Base-by-base conservation (phyloP, 2,329 filamentous ascomycete species). In the Alternaria metachromatica region DNA sequence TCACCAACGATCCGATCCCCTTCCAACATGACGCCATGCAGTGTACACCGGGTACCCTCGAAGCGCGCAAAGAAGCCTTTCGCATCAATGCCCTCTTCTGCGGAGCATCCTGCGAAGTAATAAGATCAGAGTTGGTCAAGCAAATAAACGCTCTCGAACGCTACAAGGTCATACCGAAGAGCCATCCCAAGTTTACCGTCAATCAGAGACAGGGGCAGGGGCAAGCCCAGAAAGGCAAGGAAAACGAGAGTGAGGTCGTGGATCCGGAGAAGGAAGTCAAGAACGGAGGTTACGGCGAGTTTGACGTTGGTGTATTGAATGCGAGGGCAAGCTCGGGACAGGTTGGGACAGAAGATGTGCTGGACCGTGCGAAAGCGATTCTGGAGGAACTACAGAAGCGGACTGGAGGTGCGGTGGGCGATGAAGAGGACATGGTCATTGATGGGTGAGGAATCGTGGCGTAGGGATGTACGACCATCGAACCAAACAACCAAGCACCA, bases 261-360 rank as follows among this genome's bases (percentile, higher is more conserved):
- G 72, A 77, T 49, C 62, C 69, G 3, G 73, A 77, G 51, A 72
- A 65, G 6, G 65, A 63, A 7, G 74, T 80, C 11, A 82, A 76
- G 56, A 85, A 85, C 68, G 82, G 81, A 12, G 84, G 84, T 8
- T 69, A 85, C 48, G 84, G 84, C 8, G 78, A 81, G 82, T 84
- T 97, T 57, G 94, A 97, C 76, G 90, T 96, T 13, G 94, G 94
- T 30, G 95, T 92, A 88, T 81, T 98, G 72, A 98, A 97, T 77
- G 94, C 92, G 73, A 87, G 93, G 61, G 93, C 92, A 65, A 91
- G 92, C 67, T 90, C 90, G 66, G 92, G 92, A 60, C 88, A 90
- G 72, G 91, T 93, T 67, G 96, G 95, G 85, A 93, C 96, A 76
- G 87, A 88, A 2, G 93, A 97, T 81, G 82, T 97, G 48, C 91